Percentiles rank a stretch among this genome's conserved stretches.
phyloP scores from a whole-genome alignment of 306 rosid species.

The Gynostemma pentaphyllum region DNA sequence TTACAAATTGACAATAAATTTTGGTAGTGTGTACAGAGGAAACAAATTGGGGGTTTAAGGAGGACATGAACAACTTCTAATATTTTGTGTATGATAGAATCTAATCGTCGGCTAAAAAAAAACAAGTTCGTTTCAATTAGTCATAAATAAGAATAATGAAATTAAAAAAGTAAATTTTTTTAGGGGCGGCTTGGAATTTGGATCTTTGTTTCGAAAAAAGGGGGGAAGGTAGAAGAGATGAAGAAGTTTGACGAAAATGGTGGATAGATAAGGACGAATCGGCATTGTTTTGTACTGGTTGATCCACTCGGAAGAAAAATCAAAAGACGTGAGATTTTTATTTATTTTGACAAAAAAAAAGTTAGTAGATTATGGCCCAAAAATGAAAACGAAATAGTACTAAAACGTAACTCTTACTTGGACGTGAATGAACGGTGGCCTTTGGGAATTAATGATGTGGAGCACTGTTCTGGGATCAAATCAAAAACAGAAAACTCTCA shows the following conservation, averaged over 20 bases:
- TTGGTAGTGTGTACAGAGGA: constrained; percentile 12
- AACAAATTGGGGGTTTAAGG: background rate
- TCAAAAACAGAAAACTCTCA: background rate
- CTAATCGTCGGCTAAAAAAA: background rate
- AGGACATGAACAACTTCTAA: background rate
- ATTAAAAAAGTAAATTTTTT: background rate
- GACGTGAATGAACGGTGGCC: background rate
- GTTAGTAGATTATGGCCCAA: background rate
- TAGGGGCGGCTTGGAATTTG: background rate
- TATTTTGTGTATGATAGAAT: background rate
- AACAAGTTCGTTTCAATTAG: background rate
- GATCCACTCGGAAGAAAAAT: too few relatives aligned
- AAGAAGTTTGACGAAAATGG: background rate
- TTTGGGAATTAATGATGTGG: background rate
- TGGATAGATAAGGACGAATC: background rate
- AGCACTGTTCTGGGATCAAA: background rate
- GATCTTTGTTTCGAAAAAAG: background rate
- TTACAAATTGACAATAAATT: background rate
- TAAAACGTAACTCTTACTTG: background rate
- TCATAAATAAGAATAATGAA: background rate
- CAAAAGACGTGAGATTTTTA: too few relatives aligned
- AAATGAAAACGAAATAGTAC: background rate
- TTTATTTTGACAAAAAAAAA: too few relatives aligned
- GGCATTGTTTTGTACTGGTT: too few relatives aligned
- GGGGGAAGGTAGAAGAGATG: too few relatives aligned